phyloP scores from a whole-genome alignment of 1,139 yeast species.

The Diutina scorzettiae region DNA sequence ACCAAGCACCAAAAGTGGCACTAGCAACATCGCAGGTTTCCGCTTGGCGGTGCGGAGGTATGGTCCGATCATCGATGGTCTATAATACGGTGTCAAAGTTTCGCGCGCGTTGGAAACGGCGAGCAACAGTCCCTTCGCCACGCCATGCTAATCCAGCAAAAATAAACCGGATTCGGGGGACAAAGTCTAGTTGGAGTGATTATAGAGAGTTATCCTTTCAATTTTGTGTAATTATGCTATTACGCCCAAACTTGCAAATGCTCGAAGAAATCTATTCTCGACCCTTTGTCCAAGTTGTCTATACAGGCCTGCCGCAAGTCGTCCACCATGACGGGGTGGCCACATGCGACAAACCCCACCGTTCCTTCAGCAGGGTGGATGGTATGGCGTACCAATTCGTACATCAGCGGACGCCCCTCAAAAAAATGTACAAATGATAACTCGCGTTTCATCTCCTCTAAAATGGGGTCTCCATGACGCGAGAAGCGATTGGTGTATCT shows the following conservation, averaged over 20 bases:
- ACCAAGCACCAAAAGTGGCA: slow-evolving; percentile 4
- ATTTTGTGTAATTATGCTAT: too few species aligned
- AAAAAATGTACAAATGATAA: slow-evolving; percentile 17
- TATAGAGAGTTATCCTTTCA: too few species aligned
- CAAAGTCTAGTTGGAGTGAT: too few species aligned
- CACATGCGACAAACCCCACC: slow-evolving; percentile 35
- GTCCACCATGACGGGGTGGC: slow-evolving; percentile 15
- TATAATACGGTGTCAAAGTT: background rate
- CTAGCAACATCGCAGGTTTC: background rate
- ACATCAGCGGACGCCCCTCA: slow-evolving; percentile 36
- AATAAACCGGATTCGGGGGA: too few species aligned
- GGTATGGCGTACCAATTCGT: slow-evolving; percentile 22
- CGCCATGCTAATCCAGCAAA: too few species aligned
- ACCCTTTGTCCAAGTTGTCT: slow-evolving; percentile 8
- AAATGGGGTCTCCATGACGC: slow-evolving; percentile 10
- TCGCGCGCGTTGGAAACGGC: too few species aligned
- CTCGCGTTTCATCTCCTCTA: background rate
- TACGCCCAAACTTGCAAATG: slow-evolving; percentile 10
- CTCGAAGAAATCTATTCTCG: slow-evolving; percentile 10
- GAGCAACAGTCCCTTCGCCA: too few species aligned
- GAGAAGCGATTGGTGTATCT: background rate
- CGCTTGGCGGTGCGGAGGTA: slow-evolving; percentile 4
- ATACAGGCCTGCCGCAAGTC: slow-evolving; percentile 9
- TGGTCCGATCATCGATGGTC: background rate
- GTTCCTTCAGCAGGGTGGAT: slow-evolving; percentile 27